Base-by-base conservation (phyloP, 2,329 filamentous ascomycete species). In the Corniculantispora saksenae region DNA sequence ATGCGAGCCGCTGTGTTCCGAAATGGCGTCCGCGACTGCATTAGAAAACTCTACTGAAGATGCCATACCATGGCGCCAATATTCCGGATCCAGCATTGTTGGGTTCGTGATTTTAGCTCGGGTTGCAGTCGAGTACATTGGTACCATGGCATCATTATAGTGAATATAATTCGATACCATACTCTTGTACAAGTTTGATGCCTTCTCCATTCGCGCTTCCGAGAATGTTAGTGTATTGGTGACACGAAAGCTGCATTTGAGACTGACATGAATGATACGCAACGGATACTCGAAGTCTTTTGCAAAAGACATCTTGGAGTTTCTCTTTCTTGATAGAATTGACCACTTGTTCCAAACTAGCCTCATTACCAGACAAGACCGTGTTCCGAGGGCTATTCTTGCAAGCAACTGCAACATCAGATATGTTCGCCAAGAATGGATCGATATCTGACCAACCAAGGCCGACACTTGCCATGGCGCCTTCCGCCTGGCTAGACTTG, bases 81-180 rank as follows among this genome's bases (percentile, higher is more conserved):
- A 61, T n/a, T 19, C 6, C 13, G 43, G 15, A 9, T 61, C 43
- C 17, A 61, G 45, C 10, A 48, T 25, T 25, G 19, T 21, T 32
- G 57, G 57, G n/a, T 48, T 27, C 4, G 47, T 35, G 21, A 61
- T 47, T 23, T 50, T 61, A 7, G 19, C 27, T 50, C 40, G 43
- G 51, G 35, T 38, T 25, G 57, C 21, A 15, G 57, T 61, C 21
- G 57, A 61, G 25, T 61, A 61, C 57, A 61, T 61, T 15, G 57
- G 57, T 15, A 61, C 25, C 57, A 61, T 61, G 25, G 12, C 45
- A 8, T 29, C 23, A 51, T 19, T 48, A 32, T 35, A 25, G 8
- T 48, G 23, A 32, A 61, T 48, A 35, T 32, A 15, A 7, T 7
- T n/a, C 13, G 57, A 47, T 7, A 47, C 25, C 35, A 59, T 35